A percentile compares a stretch with the other conserved stretches of the same genome.
Evolutionary conservation across 805 yeast species (phyloP).

Genomic region (Metschnikowia gruessii): DNA sequence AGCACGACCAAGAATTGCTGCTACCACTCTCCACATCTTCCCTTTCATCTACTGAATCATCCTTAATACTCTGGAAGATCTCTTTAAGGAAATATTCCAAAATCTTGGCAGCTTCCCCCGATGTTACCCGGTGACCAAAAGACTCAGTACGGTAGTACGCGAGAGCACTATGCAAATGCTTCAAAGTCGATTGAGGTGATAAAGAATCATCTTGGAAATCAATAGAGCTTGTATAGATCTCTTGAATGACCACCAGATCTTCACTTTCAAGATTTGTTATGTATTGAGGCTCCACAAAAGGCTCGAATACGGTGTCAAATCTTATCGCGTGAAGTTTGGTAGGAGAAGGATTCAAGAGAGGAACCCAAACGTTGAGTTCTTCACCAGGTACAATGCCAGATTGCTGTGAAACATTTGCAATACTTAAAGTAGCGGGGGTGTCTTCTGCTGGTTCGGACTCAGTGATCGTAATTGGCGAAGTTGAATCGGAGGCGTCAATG

Average conservation of each 20-base stretch:
- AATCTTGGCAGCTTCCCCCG: background rate
- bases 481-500: no score
- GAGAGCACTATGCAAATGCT: background rate
- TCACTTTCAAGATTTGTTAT: background rate
- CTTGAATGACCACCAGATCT: background rate
- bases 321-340: no score
- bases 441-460: no score
- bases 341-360: no score
- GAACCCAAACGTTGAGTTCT: no score
- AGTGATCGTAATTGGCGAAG: no score
- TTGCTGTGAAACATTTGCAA: no score
- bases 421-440: no score
- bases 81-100: background rate
- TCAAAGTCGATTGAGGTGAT: background rate
- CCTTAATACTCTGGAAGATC: background rate
- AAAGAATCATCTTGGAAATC: background rate
- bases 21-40: background rate
- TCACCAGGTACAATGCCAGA: no score
- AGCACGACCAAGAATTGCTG: background rate
- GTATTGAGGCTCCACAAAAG: no score
- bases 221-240: background rate
- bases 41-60: background rate
- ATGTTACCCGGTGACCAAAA: background rate
- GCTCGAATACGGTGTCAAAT: no score
- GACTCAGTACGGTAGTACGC: background rate